Base-by-base conservation (phyloP, 805 yeast genomes). In the Sugiyamaella boreocaroliniensis region DNA sequence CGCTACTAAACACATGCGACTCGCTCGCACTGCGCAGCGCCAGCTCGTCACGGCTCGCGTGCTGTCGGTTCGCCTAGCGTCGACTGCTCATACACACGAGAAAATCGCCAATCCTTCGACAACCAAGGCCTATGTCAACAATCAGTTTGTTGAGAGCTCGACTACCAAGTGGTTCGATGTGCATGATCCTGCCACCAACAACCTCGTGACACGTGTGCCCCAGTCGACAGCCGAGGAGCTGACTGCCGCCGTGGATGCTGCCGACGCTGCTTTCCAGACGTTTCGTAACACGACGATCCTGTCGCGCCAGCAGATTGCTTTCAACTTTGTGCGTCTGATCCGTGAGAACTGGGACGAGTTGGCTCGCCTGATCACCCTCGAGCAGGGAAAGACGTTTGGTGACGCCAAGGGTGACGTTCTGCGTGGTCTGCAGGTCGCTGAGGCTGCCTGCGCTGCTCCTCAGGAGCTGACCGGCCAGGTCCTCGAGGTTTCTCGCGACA, bases 371-470 rank as follows among this genome's bases (percentile, higher is more conserved):
- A 76, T 85, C 56, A 84, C 83, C 55, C 73, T 79, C 51, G 85
- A 86, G 71, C 89, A 85, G 70, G 90, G 92, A 50, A 84, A 85
- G 70, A 81, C 90, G 18, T 81, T 82, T 67, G 77, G 79, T 42
- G 90, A 84, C 60, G 90, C 90, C 50, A 71, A 75, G 63, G 90
- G 89, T 16, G 85, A 85, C 67, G 90, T 84, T 14, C 74, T 84
- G 51, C 74, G 90, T 52, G 90, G 90, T 4, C 73, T 84, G 46
- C 90, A 84, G 68, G 90, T 84, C 47, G 89, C 89, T 4, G 90
- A 84, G 71, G 82, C 85, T 49, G 82, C 88, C 12, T 81, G 86
- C 61, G 77, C 78, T 47, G 74, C 83, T 53, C 80, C 87, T 52
- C 61, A 61, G 60, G 86, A 83, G 61, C 70, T 83, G 58, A 77